Evolutionary conservation across 1,284 basidiomycete species (phyloP), one percentile per base, ranked within the genome.

Genomic region (Trichosporon sp.): DNA sequence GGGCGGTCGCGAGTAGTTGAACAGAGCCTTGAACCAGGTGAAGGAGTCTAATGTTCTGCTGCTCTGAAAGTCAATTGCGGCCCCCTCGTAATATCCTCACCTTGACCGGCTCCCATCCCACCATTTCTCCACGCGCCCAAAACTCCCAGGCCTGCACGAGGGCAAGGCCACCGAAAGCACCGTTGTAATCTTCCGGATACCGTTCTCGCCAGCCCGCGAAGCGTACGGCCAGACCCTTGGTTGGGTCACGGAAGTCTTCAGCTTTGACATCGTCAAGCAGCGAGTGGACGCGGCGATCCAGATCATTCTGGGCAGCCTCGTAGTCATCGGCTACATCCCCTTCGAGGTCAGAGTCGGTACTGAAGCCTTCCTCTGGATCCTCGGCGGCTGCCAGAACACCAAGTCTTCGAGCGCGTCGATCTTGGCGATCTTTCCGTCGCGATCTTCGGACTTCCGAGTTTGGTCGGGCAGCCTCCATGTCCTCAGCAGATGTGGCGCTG

Each of bases 131-230:
- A 60, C 93, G 83, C 21, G 87, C 87, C 92, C 93, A 97, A 77
- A 95, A 96, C 80, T 96, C 94, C 94, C 95, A 97, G 37, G 91
- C 91, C 64, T 89, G 89, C 0, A 95, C 88, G 62, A 95, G 85
- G 0, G 89, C 91, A 54, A 96, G 82, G 3, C 92, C 91, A 57
- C 92, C 94, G 86, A 90, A 97, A 4, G 94, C 94, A 56, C 89
- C 88, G 2, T 85, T 82, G 80, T 96, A 97, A 67, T 87, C 92
- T 65, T 97, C 93, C 11, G 83, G 82, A 71, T 89, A 93, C 67
- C 82, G 82, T 60, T 84, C 82, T 56, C 91, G 84, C 94, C 94
- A 97, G 56, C 85, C 85, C 8, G 84, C 86, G 80, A 95, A 97
- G 79, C 89, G 85, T 67, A 82, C 81, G 2, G 82, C 84, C 13